Evolutionary conservation across 805 yeast genomes (phyloP), one percentile per base, ranked within the genome.

Genomic region (Candida boleticola): DNA sequence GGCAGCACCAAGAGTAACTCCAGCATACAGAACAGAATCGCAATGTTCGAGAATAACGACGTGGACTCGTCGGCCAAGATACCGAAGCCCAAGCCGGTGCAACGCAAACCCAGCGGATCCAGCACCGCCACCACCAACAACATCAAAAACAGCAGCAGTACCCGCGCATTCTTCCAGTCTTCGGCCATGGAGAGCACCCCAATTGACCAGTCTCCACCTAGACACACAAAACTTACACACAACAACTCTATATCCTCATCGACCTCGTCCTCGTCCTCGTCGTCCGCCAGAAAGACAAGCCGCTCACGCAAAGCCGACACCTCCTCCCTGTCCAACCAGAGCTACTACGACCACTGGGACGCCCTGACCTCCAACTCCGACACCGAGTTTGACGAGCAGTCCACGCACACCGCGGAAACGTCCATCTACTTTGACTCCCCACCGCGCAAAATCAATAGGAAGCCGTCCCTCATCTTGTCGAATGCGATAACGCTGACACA

Each of bases 341-440:
- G 20, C 27, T 35, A 16, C 37, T n/a, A 13, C 5, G 29, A 35
- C 37, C 11, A 27, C 17, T 35, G 16, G 13, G 20, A 22, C 16
- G n/a, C 29, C 4, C 13, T 30, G 13, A 35, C 25, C n/a, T 25
- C 39, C 18, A 25, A 36, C 27, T 26, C 39, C 13, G 39, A 36
- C 26, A 26, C 32, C 23, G 39, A 36, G 4, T 26, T 11, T 3
- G 39, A 36, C n/a, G 31, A 21, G 5, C 22, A 25, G 26, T 36
- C 39, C 14, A 36, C 30, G 17, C 31, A 36, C 17, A 36, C 39
- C 11, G 31, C 39, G 3, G 31, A 36, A 10, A 36, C 39, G 14
- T 36, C 39, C 3, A 25, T 36, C 14, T 36, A 14, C 17, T 18
- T 29, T 10, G 21, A 16, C 14, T 36, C 39, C 3, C 39, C 39